Conservation (phyloP, 139 green algal species). For the Bryopsis sp. region DNA sequence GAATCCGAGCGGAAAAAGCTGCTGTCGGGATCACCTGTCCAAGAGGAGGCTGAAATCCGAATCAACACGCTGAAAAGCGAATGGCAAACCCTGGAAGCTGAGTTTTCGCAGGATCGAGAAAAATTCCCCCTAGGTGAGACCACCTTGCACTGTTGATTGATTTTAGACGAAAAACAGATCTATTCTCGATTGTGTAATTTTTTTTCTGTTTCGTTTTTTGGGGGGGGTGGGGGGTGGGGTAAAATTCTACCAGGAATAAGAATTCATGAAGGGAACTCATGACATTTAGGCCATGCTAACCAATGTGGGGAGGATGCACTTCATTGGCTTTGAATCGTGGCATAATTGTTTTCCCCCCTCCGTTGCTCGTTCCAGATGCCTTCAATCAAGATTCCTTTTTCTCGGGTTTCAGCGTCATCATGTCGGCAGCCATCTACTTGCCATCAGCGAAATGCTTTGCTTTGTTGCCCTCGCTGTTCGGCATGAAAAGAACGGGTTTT, state of each 20-base stretch:
- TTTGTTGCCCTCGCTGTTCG: slow-evolving; percentile 60
- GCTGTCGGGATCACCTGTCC: background rate
- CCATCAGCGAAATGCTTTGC: slow-evolving; percentile 80
- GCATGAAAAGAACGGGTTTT: slow-evolving; percentile 19
- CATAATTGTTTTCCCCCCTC: too few relatives aligned
- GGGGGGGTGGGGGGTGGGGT: background rate
- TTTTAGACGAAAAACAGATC: background rate
- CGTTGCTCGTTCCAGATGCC: too few relatives aligned
- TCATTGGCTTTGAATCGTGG: too few relatives aligned
- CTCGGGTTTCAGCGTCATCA: slow-evolving; percentile 67
- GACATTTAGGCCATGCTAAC: background rate
- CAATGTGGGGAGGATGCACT: slow-evolving; percentile 10
- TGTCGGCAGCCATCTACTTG: slow-evolving; percentile 70
- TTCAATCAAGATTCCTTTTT: slow-evolving; percentile 56
- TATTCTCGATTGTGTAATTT: background rate
- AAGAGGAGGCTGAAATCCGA: background rate
- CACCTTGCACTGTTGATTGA: background rate
- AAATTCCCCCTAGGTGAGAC: background rate
- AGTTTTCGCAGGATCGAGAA: background rate
- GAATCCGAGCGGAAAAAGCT: background rate
- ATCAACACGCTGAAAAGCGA: background rate
- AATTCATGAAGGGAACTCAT: background rate
- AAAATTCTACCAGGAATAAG: background rate
- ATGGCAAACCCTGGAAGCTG: background rate
- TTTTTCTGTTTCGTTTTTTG: background rate